These are phyloP conservation scores for Globisporangium heterothallicum DNA, from an alignment of 352 stramenopile genomes.

Conservation along the genomic window DNA sequence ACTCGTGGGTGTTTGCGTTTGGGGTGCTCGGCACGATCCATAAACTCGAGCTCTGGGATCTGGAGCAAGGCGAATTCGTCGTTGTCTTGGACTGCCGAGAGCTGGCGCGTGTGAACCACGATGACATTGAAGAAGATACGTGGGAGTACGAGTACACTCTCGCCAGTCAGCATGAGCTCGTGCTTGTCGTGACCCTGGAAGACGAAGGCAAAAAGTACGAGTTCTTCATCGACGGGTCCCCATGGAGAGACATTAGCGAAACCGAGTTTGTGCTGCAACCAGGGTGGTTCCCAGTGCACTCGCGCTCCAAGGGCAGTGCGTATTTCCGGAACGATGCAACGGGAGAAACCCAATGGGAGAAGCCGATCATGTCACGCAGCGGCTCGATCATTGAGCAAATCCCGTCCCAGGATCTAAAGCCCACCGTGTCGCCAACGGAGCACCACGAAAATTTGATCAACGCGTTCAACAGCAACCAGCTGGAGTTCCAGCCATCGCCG, in stretches of 20 bases:
- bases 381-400: slow-evolving; percentile 26
- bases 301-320: slow-evolving; percentile 56
- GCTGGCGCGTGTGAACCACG: slow-evolving; percentile 46
- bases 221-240: slow-evolving; percentile 69
- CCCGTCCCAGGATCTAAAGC: slow-evolving; percentile 15
- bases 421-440: slow-evolving; percentile 1
- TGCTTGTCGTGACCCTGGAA: slow-evolving; percentile 58
- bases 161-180: slow-evolving; percentile 63
- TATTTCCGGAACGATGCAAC: slow-evolving; percentile 73
- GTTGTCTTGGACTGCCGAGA: slow-evolving; percentile 71
- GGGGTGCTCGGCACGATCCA: slow-evolving; percentile 68
- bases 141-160: slow-evolving; percentile 76
- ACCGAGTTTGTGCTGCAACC: slow-evolving; percentile 81
- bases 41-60: slow-evolving; percentile 68
- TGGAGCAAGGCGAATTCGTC: slow-evolving; percentile 69
- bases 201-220: slow-evolving; percentile 65
- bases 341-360: slow-evolving; percentile 71
- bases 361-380: slow-evolving; percentile 55
- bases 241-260: slow-evolving; percentile 65
- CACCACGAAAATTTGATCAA: neutral
- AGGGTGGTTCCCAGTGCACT: slow-evolving; percentile 75
- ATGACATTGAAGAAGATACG: slow-evolving; percentile 57
- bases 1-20: slow-evolving; percentile 83
- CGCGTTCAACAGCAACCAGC: slow-evolving; percentile 5
- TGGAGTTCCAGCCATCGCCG: slow-evolving; percentile 9